A percentile compares a stretch with the other conserved stretches of the same genome.
Evolutionary conservation across 1,139 yeast species (phyloP).

Genomic region (Geotrichum carabidarum): DNA sequence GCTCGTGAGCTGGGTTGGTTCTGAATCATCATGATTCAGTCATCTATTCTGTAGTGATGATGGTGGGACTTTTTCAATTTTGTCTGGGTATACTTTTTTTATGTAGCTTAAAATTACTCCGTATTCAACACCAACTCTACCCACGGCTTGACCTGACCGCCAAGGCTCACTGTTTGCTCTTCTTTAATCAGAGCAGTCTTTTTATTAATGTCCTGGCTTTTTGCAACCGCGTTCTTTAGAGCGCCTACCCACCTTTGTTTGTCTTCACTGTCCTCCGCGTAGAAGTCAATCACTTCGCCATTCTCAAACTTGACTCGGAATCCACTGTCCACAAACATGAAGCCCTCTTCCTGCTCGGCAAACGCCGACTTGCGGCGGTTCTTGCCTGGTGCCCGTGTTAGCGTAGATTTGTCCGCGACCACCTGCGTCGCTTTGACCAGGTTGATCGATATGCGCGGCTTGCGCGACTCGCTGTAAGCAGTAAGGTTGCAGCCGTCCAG

Average conservation of each 20-base stretch:
- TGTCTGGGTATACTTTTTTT: not conserved
- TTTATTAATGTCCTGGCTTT: constrained; percentile 3
- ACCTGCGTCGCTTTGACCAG: constrained; percentile 54
- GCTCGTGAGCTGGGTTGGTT: too few species aligned
- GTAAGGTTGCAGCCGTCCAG: constrained; percentile 55
- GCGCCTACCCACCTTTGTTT: constrained; percentile 46
- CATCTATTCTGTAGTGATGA: not conserved
- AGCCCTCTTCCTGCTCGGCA: constrained; percentile 32
- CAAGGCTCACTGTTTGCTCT: not conserved
- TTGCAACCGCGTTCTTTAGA: constrained; percentile 25
- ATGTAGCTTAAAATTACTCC: not conserved
- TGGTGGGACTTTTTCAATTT: too few species aligned
- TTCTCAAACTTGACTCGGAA: constrained; percentile 60
- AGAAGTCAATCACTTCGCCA: constrained; percentile 64
- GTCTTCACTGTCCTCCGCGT: constrained; percentile 53
- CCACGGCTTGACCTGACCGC: constrained; percentile 27
- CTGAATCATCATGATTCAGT: too few species aligned
- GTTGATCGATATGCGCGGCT: constrained; percentile 66
- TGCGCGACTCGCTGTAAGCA: constrained; percentile 60
- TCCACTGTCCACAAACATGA: constrained; percentile 28
- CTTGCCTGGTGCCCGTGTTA: constrained; percentile 28
- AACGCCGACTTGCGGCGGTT: constrained; percentile 31
- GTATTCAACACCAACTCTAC: constrained; percentile 25
- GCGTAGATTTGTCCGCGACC: constrained; percentile 26
- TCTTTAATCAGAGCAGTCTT: constrained; percentile 1